A percentile compares a stretch with the other conserved stretches of the same genome.
Evolutionary conservation across 306 rosid species (phyloP).

Genomic region (Nissolia schottii): DNA sequence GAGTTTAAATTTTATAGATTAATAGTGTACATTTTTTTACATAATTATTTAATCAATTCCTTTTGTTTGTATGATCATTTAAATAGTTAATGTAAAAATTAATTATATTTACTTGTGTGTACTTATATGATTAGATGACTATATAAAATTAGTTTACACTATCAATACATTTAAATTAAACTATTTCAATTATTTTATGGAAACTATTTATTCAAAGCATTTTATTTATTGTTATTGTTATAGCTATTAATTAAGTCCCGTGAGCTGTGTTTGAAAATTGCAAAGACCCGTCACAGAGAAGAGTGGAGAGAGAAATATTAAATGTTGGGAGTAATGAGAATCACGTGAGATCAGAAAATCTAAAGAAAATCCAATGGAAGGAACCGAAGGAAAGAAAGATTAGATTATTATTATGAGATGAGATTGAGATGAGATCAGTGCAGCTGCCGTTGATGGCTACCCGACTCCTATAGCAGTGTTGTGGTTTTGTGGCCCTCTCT

Average conservation of each 20-base stretch:
- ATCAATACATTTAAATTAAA: too few relatives aligned
- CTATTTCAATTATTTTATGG: too few relatives aligned
- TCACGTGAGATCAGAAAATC: conserved; percentile 74
- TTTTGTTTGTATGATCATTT: too few relatives aligned
- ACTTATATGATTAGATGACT: too few relatives aligned
- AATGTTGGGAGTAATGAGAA: conserved; percentile 31
- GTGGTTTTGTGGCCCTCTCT: conserved; percentile 30
- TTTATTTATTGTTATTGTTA: background rate
- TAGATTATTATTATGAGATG: too few relatives aligned
- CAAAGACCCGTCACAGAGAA: conserved; percentile 17
- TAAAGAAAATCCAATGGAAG: conserved; percentile 43
- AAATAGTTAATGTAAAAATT: too few relatives aligned
- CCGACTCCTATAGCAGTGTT: background rate
- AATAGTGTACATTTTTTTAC: too few relatives aligned
- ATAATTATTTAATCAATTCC: too few relatives aligned
- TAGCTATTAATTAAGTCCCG: background rate
- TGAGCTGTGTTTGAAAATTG: background rate
- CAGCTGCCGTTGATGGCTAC: conserved; percentile 40
- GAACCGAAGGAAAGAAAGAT: conserved; percentile 7
- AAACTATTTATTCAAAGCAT: too few relatives aligned
- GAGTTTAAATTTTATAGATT: too few relatives aligned
- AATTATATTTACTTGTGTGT: too few relatives aligned
- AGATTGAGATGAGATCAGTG: conserved; percentile 45
- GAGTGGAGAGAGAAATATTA: conserved; percentile 18
- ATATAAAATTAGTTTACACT: too few relatives aligned